Evolutionary conservation across 148 eudicot species (phyloP).

Genomic region (Oxyria digyna): DNA sequence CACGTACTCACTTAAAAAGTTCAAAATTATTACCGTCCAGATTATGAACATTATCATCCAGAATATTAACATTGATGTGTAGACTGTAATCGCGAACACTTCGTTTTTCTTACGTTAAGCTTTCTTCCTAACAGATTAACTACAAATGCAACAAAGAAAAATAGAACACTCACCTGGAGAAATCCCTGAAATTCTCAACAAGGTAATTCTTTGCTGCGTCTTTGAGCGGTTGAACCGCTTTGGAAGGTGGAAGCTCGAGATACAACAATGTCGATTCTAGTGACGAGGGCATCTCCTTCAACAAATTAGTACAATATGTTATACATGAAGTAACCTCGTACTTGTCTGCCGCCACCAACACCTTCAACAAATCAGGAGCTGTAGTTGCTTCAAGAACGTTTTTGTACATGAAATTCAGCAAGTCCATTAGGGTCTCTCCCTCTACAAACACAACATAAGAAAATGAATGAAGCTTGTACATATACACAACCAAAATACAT

Average conservation of each 20-base stretch:
- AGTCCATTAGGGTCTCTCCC: background rate
- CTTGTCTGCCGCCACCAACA: background rate
- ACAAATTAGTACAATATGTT: background rate
- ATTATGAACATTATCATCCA: too few relatives aligned
- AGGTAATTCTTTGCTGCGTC: background rate
- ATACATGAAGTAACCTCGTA: background rate
- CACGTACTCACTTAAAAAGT: too few relatives aligned
- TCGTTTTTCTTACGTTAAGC: too few relatives aligned
- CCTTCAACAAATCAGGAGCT: background rate
- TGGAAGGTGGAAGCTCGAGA: too few relatives aligned
- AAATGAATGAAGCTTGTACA: background rate
- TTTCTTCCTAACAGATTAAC: too few relatives aligned
- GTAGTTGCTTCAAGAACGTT: background rate
- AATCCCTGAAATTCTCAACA: background rate
- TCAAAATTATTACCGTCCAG: too few relatives aligned
- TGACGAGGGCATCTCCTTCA: background rate
- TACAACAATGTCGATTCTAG: background rate
- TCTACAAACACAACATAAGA: background rate
- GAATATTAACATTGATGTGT: too few relatives aligned
- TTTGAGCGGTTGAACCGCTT: background rate
- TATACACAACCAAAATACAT: background rate
- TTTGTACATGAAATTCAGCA: background rate
- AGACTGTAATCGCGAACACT: too few relatives aligned
- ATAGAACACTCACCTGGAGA: constrained; percentile 27
- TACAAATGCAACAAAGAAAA: too few relatives aligned